phyloP scores from a whole-genome alignment of 2,329 filamentous ascomycete species.

The Cytospora piceae region DNA sequence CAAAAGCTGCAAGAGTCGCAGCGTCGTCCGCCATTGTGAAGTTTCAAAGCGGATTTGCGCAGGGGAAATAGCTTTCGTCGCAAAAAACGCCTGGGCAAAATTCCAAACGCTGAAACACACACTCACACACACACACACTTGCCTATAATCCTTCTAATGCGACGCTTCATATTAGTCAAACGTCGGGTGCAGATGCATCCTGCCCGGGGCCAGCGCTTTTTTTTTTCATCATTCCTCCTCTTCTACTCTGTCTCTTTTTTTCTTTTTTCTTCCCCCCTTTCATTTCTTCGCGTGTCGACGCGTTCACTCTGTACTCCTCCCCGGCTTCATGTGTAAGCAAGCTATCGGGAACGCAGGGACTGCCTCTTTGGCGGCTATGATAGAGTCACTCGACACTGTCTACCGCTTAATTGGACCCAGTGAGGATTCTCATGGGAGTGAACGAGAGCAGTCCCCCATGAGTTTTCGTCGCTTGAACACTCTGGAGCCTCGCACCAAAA shows the following conservation, averaged over 20 bases:
- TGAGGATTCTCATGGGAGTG: not conserved
- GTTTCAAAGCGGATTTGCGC: not conserved
- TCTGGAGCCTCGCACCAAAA: not conserved
- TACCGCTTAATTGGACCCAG: not conserved
- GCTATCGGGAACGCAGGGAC: not conserved
- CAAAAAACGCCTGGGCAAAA: not conserved
- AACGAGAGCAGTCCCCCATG: conserved; percentile 1
- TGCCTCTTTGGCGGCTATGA: not conserved
- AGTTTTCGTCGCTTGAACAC: not conserved
- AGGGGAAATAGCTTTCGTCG: not conserved
- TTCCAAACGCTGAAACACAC: not conserved
- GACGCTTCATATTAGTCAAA: not conserved
- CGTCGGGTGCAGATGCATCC: not conserved
- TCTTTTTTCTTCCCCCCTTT: not conserved
- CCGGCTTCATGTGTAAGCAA: not conserved
- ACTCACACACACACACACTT: not conserved
- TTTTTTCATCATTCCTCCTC: not conserved
- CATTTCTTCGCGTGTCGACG: not conserved
- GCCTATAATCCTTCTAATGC: not conserved
- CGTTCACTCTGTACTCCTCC: not conserved
- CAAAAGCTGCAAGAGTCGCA: not conserved
- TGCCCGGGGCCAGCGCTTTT: not conserved
- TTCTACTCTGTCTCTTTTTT: not conserved
- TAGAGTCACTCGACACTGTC: not conserved
- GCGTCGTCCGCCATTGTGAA: not conserved